Evolutionary conservation across 2,329 filamentous ascomycete genomes (phyloP), one percentile per base, ranked within the genome.

Genomic region (Alternaria triticimaculans): DNA sequence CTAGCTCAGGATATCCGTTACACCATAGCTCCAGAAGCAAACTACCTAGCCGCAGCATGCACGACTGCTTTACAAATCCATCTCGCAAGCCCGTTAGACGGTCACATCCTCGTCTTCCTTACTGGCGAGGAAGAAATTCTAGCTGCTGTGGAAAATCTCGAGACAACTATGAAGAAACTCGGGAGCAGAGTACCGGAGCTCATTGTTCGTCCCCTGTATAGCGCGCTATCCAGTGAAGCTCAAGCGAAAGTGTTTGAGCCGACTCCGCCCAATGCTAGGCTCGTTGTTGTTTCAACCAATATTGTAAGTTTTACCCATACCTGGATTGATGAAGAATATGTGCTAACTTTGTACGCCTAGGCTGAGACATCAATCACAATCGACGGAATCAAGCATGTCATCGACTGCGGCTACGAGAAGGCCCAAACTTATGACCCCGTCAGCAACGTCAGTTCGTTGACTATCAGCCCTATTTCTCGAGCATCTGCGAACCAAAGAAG

Each of bases 81-180:
- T 74, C 0, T 93, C n/a, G n/a, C n/a, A n/a, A n/a, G n/a, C n/a
- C n/a, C n/a, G n/a, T n/a, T n/a, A n/a, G n/a, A n/a, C n/a, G n/a
- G n/a, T n/a, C n/a, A n/a, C n/a, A n/a, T n/a, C n/a, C n/a, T n/a
- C n/a, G n/a, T n/a, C 3, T 99, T 99, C 80, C 82, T 99, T 37
- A 97, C 95, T 0, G 96, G 96, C 44, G 94, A 98, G 76, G 96
- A 98, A 73, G 96, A 99, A 76, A 99, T 99, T 57, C 94, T 97
- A 73, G 88, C 92, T 1, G 94, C 93, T 0, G 92, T 96, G 73
- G 89, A 91, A 70, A 92, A 94, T 69, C 87, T 99, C 18, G 87
- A 91, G 50, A 93, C 97, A 69, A 97, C 94, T 1, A 90, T 92
- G 4, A 87, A 91, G 60, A 98, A 97, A 72, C 85, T 99, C 0